Evolutionary conservation across 371 early-diverging fungal genomes (phyloP), one percentile per base, ranked within the genome.

Genomic region (Zancudomyces culisetae): DNA sequence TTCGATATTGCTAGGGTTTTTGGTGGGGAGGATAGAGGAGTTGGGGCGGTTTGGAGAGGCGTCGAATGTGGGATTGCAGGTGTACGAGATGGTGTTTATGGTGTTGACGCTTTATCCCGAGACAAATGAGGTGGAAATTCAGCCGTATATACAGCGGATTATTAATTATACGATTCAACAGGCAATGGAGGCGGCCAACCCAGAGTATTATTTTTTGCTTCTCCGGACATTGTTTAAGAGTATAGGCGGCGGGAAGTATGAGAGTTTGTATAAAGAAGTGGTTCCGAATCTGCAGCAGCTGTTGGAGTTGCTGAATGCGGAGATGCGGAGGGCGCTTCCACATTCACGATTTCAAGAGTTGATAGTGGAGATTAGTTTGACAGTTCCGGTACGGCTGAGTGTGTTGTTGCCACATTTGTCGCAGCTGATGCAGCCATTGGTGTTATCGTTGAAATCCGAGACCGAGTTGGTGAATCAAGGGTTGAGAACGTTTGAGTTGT

Each of bases 331-430:
- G 18, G 64, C 86, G 6, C 83, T 88, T 1, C 79, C 85, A 54
- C 81, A 83, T 46, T 76, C 77, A 42, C 81, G 82, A 20, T 81
- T 91, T 79, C 80, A 84, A 28, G 91, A 92, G 45, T 67, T 86
- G 8, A 80, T 85, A 62, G 81, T 86, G 21, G 87, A 88, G 52
- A 60, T 98, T 0, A 91, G 91, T 60, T 63, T 98, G 47, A 91
- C 96, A 0, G 90, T 98, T 0, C 98, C 99, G 20, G 96, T 98
- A 1, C 85, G 98, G 1, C 73, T 98, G 27, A 86, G 87, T 48
- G 93, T 89, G 0, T 69, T 98, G 22, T 76, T 98, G 6, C 98
- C 98, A 0, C 93, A 88, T 56, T 72, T 99, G 20, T 81, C 87
- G 13, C 86, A 83, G 52, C 61, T 99, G 59, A 93, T 97, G 95